Percentiles rank a stretch among this genome's conserved stretches.
Evolutionary conservation across 129 eudicot species (phyloP).

Genomic region (Flaveria linearis): DNA sequence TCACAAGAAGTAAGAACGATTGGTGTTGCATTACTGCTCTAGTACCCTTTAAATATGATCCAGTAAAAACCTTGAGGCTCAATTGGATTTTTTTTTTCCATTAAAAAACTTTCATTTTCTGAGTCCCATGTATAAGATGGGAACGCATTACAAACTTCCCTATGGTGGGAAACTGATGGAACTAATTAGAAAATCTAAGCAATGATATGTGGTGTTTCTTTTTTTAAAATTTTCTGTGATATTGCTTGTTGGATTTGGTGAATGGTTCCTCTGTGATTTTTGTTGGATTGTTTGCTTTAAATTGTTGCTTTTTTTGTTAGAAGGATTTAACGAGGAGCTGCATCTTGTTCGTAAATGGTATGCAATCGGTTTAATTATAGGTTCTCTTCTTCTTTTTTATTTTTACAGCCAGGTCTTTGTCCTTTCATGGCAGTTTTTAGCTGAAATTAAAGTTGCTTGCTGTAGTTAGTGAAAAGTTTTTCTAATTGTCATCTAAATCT

Average conservation of each 20-base stretch:
- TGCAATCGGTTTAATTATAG: neutral
- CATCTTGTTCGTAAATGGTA: neutral
- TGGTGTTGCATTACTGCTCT: neutral
- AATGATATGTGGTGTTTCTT: neutral
- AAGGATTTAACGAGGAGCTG: neutral
- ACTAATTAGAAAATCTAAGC: neutral
- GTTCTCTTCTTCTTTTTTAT: slow-evolving; percentile 22
- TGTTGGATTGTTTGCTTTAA: neutral
- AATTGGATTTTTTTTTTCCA: neutral
- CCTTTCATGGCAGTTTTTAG: neutral
- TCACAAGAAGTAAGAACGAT: neutral
- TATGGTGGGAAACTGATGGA: neutral
- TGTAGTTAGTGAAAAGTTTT: neutral
- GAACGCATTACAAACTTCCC: neutral
- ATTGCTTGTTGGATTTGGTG: neutral
- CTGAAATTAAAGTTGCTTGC: slow-evolving; percentile 17
- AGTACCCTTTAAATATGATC: neutral
- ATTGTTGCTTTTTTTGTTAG: neutral
- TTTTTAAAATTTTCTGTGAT: neutral
- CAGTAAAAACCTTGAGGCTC: neutral
- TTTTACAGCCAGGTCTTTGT: neutral
- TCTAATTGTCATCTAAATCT: neutral
- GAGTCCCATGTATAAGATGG: neutral
- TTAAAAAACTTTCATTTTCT: neutral
- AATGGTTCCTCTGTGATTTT: neutral